These are phyloP conservation scores for Globisporangium cylindrosporum DNA, from an alignment of 352 stramenopile species.

Conservation along the genomic window DNA sequence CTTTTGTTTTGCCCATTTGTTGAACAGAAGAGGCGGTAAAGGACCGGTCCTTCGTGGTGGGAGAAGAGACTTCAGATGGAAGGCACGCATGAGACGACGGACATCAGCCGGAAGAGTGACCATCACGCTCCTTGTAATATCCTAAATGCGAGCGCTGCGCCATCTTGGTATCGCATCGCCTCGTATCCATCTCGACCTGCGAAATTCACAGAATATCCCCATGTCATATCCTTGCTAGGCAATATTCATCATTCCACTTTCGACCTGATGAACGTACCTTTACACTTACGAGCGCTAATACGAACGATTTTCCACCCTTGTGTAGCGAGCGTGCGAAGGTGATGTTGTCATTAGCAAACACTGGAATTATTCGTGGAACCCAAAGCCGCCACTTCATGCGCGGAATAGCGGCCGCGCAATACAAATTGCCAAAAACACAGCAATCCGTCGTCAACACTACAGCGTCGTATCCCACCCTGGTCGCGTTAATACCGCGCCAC, in stretches of 20 bases:
- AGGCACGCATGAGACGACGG: not conserved
- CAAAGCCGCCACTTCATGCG: not conserved
- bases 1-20: not conserved
- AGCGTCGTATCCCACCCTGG: not conserved
- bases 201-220: not conserved
- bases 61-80: conserved; percentile 7
- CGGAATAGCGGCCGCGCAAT: not conserved
- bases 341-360: not conserved
- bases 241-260: not conserved
- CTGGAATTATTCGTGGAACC: not conserved
- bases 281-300: not conserved
- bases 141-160: not conserved
- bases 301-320: not conserved
- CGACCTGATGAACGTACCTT: conserved; percentile 1
- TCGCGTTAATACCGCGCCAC: not conserved
- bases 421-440: not conserved
- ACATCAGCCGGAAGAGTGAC: not conserved
- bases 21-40: conserved; percentile 4
- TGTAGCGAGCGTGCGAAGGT: not conserved
- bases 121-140: not conserved
- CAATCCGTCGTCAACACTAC: not conserved
- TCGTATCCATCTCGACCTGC: not conserved
- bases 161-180: not conserved
- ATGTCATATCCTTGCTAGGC: not conserved
- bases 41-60: not conserved